Conservation (phyloP, 2,329 filamentous ascomycete genomes). For the Didymellaceae sp. region DNA sequence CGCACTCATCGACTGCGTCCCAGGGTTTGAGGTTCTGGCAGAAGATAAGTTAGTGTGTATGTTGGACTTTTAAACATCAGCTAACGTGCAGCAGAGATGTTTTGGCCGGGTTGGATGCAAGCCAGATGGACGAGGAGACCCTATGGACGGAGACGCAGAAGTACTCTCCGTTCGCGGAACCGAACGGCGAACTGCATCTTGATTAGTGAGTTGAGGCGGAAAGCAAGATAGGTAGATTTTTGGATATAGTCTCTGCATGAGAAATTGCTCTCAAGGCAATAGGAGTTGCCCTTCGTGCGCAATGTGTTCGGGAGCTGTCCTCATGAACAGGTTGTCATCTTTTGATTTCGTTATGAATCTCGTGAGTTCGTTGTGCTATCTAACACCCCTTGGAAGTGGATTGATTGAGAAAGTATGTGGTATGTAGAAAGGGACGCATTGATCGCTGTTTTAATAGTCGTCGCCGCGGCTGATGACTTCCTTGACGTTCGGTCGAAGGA, state of each 20-base stretch:
- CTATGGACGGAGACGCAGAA: conserved; percentile 46
- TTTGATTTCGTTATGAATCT: too few species aligned
- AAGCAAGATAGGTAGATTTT: background rate
- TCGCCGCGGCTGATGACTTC: conserved; percentile 87
- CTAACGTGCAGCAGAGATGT: conserved; percentile 49
- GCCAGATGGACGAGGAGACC: conserved; percentile 58
- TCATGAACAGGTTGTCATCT: too few species aligned
- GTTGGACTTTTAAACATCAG: background rate
- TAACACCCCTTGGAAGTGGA: background rate
- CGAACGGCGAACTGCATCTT: conserved; percentile 37
- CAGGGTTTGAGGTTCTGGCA: conserved; percentile 60
- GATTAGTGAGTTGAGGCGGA: conserved; percentile 14
- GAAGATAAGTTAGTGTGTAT: conserved; percentile 57
- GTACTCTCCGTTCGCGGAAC: conserved; percentile 45
- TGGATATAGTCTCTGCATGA: too few species aligned
- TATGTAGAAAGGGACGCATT: background rate
- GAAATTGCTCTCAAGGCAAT: too few species aligned
- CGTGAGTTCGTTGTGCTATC: conserved; percentile 8
- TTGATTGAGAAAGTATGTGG: background rate
- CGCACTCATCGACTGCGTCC: conserved; percentile 60
- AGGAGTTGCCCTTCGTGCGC: too few species aligned
- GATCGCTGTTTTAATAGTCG: conserved; percentile 68
- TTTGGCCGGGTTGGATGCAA: conserved; percentile 57
- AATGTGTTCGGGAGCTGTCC: too few species aligned
- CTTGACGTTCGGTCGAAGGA: conserved; percentile 65